Percentiles rank a stretch among this genome's conserved stretches.
These are phyloP conservation scores for Fusarium lyarnte DNA, from an alignment of 2,329 filamentous ascomycete species.

Conservation along the genomic window DNA sequence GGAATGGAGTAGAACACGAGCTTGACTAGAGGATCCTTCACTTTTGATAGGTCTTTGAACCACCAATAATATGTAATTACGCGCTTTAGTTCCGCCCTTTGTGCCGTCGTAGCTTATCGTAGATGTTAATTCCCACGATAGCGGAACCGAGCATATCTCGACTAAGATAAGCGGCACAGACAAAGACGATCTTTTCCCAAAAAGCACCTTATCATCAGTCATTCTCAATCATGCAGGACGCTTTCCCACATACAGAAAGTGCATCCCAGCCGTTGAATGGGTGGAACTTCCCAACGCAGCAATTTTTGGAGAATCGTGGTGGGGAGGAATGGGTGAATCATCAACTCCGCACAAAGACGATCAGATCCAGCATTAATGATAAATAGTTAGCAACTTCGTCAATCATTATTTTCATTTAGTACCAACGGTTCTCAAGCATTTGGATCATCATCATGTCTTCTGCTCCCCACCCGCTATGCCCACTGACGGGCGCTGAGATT, in stretches of 20 bases:
- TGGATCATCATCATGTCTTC: neutral
- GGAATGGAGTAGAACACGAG: neutral
- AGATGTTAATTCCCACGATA: neutral
- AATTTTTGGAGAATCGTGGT: conserved; percentile 21
- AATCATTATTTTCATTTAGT: neutral
- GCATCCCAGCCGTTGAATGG: neutral
- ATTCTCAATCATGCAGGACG: neutral
- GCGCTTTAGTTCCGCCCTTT: neutral
- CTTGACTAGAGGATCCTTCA: neutral
- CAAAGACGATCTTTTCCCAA: conserved; percentile 39
- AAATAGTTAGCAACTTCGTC: conserved; percentile 1
- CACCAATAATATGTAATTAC: neutral
- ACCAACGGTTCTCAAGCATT: neutral
- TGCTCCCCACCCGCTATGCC: conserved; percentile 23
- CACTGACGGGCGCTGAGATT: conserved; percentile 28
- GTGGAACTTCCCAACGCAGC: conserved; percentile 1
- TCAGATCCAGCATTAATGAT: neutral
- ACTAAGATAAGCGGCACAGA: neutral
- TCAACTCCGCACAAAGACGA: neutral
- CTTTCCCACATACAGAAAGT: conserved; percentile 1
- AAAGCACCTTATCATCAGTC: neutral
- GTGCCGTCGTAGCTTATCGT: neutral
- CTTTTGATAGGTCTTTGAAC: neutral
- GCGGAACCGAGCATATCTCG: neutral
- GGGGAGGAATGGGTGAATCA: neutral